Conservation (phyloP, 2,329 filamentous ascomycete species). For the Colletotrichum euphorbiae region DNA sequence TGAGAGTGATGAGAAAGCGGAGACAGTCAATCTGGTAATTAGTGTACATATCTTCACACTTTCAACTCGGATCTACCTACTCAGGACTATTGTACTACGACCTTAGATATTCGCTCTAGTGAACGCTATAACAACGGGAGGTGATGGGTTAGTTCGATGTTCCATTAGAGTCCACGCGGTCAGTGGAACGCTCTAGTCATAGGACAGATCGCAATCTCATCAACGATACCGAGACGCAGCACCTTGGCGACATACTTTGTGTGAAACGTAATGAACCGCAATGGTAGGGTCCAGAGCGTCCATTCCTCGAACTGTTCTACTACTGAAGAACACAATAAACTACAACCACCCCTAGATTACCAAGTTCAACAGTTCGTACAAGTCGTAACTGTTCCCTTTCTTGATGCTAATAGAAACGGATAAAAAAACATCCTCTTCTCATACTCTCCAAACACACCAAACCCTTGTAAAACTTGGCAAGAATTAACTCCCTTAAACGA, state of each 20-base stretch:
- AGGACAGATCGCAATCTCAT: background rate
- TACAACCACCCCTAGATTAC: slow-evolving; percentile 26
- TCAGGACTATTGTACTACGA: too few species aligned
- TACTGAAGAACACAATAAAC: slow-evolving; percentile 30
- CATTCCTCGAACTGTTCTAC: slow-evolving; percentile 18
- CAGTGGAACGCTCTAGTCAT: too few species aligned
- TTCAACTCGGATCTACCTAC: too few species aligned
- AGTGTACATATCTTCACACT: too few species aligned
- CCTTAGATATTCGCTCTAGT: too few species aligned
- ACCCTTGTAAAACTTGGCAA: background rate
- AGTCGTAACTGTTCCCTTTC: slow-evolving; percentile 19
- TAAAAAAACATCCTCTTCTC: background rate
- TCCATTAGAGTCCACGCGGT: too few species aligned
- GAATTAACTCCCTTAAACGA: slow-evolving; percentile 18
- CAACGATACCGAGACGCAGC: background rate
- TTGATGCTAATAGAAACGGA: slow-evolving; percentile 17
- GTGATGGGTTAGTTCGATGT: too few species aligned
- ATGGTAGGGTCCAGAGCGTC: slow-evolving; percentile 1
- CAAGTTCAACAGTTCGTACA: slow-evolving; percentile 18
- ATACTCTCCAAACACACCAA: background rate
- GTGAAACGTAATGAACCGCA: background rate
- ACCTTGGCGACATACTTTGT: background rate
- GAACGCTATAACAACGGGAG: too few species aligned
- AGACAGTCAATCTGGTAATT: too few species aligned
- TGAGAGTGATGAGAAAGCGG: too few species aligned